Base-by-base conservation (phyloP, 1,284 basidiomycete species). In the Boletellus deceptivus region DNA sequence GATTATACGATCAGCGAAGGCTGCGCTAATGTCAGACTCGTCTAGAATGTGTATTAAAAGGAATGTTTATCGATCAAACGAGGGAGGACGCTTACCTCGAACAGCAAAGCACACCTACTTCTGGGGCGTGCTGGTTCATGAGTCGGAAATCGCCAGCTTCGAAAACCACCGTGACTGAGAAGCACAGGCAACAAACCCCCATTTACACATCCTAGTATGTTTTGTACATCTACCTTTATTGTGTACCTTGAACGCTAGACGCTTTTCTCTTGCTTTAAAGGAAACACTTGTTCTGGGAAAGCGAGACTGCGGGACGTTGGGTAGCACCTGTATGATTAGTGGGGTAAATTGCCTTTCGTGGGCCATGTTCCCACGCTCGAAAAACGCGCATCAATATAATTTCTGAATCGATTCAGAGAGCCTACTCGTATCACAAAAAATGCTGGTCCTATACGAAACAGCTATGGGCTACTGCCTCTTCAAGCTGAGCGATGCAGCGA, bases 381-480 rank as follows among this genome's bases (percentile, higher is more conserved):
- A 65, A 69, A 65, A 67, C 48, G 45, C 55, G 50, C 31, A 36
- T 41, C 36, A 35, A 10, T 20, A 3, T 8, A 8, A 39, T 41
- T 16, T n/a, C n/a, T n/a, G n/a, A n/a, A n/a, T n/a, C n/a, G 3
- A 27, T 24, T 11, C 31, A 45, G 48, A 34, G 40, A 34, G 18
- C 34, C 38, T 37, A 25, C 24, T 48, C 49, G 27, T 37, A 50
- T 51, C 49, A 59, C 63, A 14, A 77, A 74, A 36, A 71, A 91
- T 91, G 89, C 77, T 91, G 68, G 89, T 91, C 31, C 72, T 91
- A 57, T 91, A 89, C 73, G 89, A 91, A 75, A 91, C 90, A 4
- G 82, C 90, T 39, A 80, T 93, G 70, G 93, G 96, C 72, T 98
- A 95, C 79, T 95, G 93, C 78, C 89, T 99, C 52, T 98, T 99